Conservation (phyloP, 345 rosid genomes). For the Mangifera indica region DNA sequence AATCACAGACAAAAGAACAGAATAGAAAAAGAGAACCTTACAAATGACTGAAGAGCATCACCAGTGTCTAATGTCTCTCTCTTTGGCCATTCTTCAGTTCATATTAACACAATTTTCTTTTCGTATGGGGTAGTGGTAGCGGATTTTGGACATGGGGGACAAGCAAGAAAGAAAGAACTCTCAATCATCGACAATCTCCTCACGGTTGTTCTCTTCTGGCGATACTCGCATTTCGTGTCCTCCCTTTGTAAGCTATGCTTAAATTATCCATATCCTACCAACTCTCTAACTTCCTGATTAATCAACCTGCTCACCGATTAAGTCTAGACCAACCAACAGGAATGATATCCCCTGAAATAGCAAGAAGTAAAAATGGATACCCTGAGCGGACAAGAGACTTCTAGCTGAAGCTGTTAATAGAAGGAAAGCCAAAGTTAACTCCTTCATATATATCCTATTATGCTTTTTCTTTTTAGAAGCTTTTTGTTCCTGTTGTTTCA, state of each 20-base stretch:
- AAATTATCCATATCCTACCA: constrained; percentile 11
- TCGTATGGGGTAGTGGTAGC: constrained; percentile 17
- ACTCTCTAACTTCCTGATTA: constrained; percentile 27
- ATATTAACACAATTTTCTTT: constrained; percentile 16
- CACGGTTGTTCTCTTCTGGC: not conserved
- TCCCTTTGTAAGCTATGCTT: constrained; percentile 13
- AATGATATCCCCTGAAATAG: constrained; percentile 91
- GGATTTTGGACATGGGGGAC: constrained; percentile 1
- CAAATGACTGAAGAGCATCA: constrained; percentile 32
- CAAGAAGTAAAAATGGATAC: constrained; percentile 95
- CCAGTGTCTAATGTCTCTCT: constrained; percentile 20
- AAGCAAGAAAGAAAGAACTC: constrained; percentile 15
- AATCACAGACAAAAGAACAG: constrained; percentile 22
- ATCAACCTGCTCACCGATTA: constrained; percentile 90
- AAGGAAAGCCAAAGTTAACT: constrained; percentile 78
- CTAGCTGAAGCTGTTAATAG: constrained; percentile 80
- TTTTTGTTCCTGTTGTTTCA: constrained; percentile 38
- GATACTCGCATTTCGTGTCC: not conserved
- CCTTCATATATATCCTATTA: constrained; percentile 81
- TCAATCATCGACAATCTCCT: not conserved
- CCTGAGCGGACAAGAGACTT: constrained; percentile 90
- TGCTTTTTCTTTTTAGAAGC: constrained; percentile 51
- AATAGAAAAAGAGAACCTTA: constrained; percentile 19
- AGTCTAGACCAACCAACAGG: constrained; percentile 87
- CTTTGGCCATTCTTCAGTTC: constrained; percentile 22